A percentile compares a stretch with the other conserved stretches of the same genome.
These are phyloP conservation scores for Allium cepa DNA, from an alignment of 106 monocot genomes.

Conservation along the genomic window DNA sequence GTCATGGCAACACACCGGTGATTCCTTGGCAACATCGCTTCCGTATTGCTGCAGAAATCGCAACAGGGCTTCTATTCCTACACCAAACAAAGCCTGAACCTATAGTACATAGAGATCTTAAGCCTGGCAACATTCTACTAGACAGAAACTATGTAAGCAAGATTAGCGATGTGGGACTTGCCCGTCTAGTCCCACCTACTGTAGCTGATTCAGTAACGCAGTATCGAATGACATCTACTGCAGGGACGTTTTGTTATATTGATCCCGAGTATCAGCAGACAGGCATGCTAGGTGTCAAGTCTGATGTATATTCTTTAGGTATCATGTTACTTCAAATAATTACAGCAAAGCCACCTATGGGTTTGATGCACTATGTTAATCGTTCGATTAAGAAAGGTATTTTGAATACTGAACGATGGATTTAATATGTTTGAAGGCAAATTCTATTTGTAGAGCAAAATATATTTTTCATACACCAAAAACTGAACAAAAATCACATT, in stretches of 20 bases:
- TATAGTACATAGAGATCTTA: conserved; percentile 56
- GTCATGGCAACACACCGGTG: conserved; percentile 13
- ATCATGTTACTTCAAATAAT: conserved; percentile 73
- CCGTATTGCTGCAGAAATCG: conserved; percentile 25
- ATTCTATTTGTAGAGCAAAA: too few relatives aligned
- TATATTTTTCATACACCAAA: too few relatives aligned
- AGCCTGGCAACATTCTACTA: conserved; percentile 65
- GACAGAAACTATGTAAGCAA: conserved; percentile 59
- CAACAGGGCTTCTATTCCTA: conserved; percentile 28
- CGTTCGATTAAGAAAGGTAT: conserved; percentile 47
- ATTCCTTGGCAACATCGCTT: conserved; percentile 27
- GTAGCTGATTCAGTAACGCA: conserved; percentile 20
- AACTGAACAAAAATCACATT: too few relatives aligned
- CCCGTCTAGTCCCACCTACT: conserved; percentile 19
- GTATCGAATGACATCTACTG: conserved; percentile 23
- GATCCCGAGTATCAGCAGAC: conserved; percentile 32
- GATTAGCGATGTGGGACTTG: conserved; percentile 38
- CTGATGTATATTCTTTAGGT: conserved; percentile 74
- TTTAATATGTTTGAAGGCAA: too few relatives aligned
- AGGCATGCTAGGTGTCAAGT: conserved; percentile 52
- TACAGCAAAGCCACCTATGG: conserved; percentile 78
- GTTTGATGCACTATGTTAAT: conserved; percentile 58
- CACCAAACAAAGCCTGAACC: conserved; percentile 61
- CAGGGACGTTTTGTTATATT: conserved; percentile 24
- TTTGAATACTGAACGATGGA: too few relatives aligned